Evolutionary conservation across 2,329 filamentous ascomycete species (phyloP), one percentile per base, ranked within the genome.

Genomic region (Ascochyta fabae): DNA sequence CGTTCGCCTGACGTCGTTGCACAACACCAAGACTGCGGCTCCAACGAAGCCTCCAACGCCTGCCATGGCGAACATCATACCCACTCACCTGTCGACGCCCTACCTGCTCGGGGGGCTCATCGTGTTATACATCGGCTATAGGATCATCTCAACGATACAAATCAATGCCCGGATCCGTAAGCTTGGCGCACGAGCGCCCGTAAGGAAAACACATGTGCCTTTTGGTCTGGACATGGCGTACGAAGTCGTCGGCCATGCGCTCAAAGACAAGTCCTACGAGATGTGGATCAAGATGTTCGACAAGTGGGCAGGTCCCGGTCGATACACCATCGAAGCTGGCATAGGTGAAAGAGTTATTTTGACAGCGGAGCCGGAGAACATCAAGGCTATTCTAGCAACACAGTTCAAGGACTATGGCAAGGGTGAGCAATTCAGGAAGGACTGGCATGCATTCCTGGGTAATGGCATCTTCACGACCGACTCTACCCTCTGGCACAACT

Each of bases 381-480:
- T 96, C 79, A 96, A 96, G 75, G 91, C 93, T 6, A 83, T 97
- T 22, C 81, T 97, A n/a, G 90, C 92, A 0, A 89, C 88, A 1
- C 91, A 96, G 70, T 97, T 97, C 70, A 77, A 78, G 36, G 90
- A 96, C 69, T 97, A 88, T 70, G 93, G 92, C 66, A 92, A 96
- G 72, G 92, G 92, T 6, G 77, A 86, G 59, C 76, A 80, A 22
- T 96, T 96, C 77, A 88, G 93, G 66, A 65, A 75, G 8, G 88
- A 92, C 47, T 96, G 89, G 88, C 81, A 85, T 53, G 84, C 87
- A 13, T 96, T 91, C 60, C 79, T 96, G 19, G 90, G 89, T 23
- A 84, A 91, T 66, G 85, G 86, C 51, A 85, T 86, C 61, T 83
- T 83, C 75, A 88, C 87, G 7, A 96, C 91, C 0, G 93, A 97